phyloP scores from a whole-genome alignment of 164 flowering plant genomes.

The Umbellularia californica region DNA sequence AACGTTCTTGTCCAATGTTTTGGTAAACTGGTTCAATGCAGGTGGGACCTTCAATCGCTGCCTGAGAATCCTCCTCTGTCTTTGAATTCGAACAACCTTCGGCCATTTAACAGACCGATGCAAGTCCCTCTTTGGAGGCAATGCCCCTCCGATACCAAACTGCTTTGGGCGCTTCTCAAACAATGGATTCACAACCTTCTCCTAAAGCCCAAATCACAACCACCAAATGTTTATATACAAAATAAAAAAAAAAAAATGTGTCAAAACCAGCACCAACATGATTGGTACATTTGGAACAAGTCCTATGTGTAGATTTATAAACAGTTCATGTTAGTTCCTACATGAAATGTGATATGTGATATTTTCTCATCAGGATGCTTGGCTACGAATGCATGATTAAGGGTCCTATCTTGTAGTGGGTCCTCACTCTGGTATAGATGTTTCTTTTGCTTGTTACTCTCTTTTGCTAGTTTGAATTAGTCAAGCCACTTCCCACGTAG shows the following conservation, averaged over 20 bases:
- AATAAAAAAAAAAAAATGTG: too few relatives aligned
- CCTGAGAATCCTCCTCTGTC: conserved; percentile 30
- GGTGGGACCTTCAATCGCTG: conserved; percentile 35
- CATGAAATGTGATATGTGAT: not conserved
- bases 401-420: too few relatives aligned
- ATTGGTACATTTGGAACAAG: not conserved
- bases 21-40: conserved; percentile 32
- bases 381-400: too few relatives aligned
- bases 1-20: conserved; percentile 33
- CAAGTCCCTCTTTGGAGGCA: conserved; percentile 30
- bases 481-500: too few relatives aligned
- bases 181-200: conserved; percentile 51
- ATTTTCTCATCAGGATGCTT: too few relatives aligned
- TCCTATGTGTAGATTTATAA: not conserved
- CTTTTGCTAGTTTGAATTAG: too few relatives aligned
- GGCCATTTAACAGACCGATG: conserved; percentile 33
- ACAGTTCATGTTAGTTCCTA: too few relatives aligned
- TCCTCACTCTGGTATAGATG: too few relatives aligned
- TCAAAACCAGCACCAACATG: not conserved
- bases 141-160: conserved; percentile 48
- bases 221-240: too few relatives aligned
- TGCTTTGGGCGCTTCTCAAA: conserved; percentile 75
- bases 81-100: conserved; percentile 29
- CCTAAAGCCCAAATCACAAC: conserved; percentile 10
- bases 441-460: too few relatives aligned